Evolutionary conservation across 2,329 filamentous ascomycete species (phyloP).

Genomic region (Grosmannia penicillata): DNA sequence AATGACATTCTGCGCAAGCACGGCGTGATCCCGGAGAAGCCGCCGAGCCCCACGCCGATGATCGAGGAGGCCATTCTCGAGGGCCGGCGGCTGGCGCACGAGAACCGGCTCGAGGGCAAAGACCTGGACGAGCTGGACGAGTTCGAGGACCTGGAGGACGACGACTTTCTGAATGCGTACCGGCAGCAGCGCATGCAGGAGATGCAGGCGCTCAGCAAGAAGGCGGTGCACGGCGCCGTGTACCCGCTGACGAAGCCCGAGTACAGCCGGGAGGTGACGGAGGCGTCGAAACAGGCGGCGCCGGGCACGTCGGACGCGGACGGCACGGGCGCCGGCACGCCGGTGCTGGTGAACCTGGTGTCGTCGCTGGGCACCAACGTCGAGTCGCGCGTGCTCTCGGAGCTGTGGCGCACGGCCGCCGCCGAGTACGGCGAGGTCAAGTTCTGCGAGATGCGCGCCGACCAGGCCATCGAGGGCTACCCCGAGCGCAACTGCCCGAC

Average conservation of each 20-base stretch:
- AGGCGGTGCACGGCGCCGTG: constrained; percentile 74
- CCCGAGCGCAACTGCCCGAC: constrained; percentile 92
- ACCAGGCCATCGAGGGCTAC: constrained; percentile 92
- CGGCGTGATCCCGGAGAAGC: constrained; percentile 94
- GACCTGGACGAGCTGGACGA: constrained; percentile 87
- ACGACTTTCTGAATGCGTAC: constrained; percentile 78
- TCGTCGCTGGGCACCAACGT: constrained; percentile 65
- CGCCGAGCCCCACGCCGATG: constrained; percentile 84
- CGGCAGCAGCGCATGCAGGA: constrained; percentile 78
- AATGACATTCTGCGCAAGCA: constrained; percentile 97
- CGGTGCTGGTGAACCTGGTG: constrained; percentile 67
- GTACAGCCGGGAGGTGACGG: constrained; percentile 81
- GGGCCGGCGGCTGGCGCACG: constrained; percentile 69
- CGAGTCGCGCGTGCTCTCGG: constrained; percentile 69
- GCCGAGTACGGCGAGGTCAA: constrained; percentile 84
- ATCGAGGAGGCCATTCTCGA: constrained; percentile 89
- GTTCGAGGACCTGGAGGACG: constrained; percentile 90
- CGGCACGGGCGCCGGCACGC: constrained; percentile 25
- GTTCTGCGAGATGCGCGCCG: constrained; percentile 88
- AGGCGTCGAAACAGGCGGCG: constrained; percentile 52
- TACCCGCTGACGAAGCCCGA: constrained; percentile 93
- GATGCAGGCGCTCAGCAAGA: constrained; percentile 57
- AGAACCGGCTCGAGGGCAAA: constrained; percentile 87
- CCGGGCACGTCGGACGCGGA: neutral
- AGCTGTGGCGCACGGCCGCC: constrained; percentile 77